Conservation (phyloP, 257 asterid genomes). For the Penstemon newberryi region DNA sequence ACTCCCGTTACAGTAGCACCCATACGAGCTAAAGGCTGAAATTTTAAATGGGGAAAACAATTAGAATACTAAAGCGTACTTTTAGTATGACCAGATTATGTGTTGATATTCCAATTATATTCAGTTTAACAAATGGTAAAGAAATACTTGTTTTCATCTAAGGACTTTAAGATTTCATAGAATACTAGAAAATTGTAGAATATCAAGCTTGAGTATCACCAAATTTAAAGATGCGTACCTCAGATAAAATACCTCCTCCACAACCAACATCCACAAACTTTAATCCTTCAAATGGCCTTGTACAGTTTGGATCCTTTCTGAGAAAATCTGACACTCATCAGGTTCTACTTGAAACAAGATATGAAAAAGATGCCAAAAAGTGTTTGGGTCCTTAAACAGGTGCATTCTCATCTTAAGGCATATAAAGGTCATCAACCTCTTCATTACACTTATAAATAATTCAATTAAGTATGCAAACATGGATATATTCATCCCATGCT, state of each 20-base stretch:
- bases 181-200: conserved; percentile 9
- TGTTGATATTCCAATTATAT: conserved; percentile 15
- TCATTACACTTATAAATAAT: not conserved
- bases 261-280: conserved; percentile 86
- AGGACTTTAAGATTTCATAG: conserved; percentile 2
- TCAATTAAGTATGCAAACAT: too few relatives aligned
- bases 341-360: conserved; percentile 16
- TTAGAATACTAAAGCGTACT: not conserved
- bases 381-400: not conserved
- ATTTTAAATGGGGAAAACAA: conserved; percentile 1
- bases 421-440: not conserved
- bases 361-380: not conserved
- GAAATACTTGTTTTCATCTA: conserved; percentile 1
- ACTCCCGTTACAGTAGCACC: conserved; percentile 85
- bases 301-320: conserved; percentile 72
- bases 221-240: conserved; percentile 51
- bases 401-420: not conserved
- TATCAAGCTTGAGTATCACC: conserved; percentile 20
- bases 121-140: conserved; percentile 7
- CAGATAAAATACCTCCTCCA: conserved; percentile 94
- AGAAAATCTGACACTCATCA: conserved; percentile 32
- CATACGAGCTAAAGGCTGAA: conserved; percentile 92
- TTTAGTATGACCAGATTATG: not conserved
- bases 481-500: not conserved
- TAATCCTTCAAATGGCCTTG: conserved; percentile 87